Evolutionary conservation across 495 filamentous ascomycete genomes (phyloP).

Genomic region (Hypoxylon lienhwacheense): DNA sequence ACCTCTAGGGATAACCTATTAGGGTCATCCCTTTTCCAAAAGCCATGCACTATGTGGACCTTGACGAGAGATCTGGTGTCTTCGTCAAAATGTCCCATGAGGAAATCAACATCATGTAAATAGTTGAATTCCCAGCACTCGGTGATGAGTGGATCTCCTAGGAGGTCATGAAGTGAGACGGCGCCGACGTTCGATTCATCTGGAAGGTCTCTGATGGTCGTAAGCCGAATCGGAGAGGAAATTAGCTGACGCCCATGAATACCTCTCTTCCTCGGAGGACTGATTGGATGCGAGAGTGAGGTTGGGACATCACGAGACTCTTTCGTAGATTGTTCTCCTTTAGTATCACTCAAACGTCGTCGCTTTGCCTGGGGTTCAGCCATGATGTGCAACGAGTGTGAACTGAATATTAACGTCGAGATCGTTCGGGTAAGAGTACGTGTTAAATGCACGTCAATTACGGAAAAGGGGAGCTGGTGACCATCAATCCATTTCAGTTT

Average conservation of each 20-base stretch:
- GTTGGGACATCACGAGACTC: constrained; percentile 2
- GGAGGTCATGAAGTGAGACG: constrained; percentile 67
- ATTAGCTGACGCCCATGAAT: constrained; percentile 21
- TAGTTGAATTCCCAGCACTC: constrained; percentile 94
- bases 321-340: background rate
- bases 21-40: constrained; percentile 75
- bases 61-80: constrained; percentile 66
- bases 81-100: constrained; percentile 62
- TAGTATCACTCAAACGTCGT: constrained; percentile 15
- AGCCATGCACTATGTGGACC: constrained; percentile 82
- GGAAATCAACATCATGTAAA: constrained; percentile 77
- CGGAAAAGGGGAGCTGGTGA: background rate
- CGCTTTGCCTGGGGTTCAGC: constrained; percentile 33
- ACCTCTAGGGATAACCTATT: constrained; percentile 65
- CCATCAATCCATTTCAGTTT: constrained; percentile 8
- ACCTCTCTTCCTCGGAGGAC: constrained; percentile 44
- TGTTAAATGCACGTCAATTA: background rate
- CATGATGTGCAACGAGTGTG: constrained; percentile 11
- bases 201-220: constrained; percentile 66
- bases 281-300: constrained; percentile 46
- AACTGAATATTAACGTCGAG: background rate
- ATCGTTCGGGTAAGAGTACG: too few relatives aligned
- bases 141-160: constrained; percentile 78
- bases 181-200: constrained; percentile 65
- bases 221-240: constrained; percentile 74